These are phyloP conservation scores for Glaciozyma martinii DNA, from an alignment of 768 basidiomycete species.

Conservation along the genomic window DNA sequence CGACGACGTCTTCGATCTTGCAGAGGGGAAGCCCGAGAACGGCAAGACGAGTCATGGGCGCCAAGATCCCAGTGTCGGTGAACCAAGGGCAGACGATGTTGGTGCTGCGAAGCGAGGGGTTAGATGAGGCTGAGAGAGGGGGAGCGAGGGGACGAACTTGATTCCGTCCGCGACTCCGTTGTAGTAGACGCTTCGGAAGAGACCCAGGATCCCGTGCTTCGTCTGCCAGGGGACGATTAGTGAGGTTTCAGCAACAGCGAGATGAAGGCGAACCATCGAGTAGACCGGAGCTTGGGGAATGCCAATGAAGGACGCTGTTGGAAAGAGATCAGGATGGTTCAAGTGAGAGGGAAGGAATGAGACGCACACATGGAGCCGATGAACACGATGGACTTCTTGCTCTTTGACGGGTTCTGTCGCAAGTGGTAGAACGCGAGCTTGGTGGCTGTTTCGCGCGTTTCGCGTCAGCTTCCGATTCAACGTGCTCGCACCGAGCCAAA, in stretches of 20 bases:
- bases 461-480: no score
- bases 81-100: slow-evolving; percentile 1
- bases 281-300: background rate
- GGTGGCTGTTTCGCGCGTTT: no score
- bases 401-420: no score
- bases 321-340: no score
- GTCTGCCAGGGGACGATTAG: background rate
- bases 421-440: no score
- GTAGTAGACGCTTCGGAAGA: background rate
- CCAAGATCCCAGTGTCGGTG: background rate
- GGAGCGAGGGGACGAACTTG: background rate
- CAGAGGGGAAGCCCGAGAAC: background rate
- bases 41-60: background rate
- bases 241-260: background rate
- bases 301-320: background rate
- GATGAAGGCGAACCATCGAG: background rate
- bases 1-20: background rate
- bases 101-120: background rate
- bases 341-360: no score
- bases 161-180: background rate
- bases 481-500: no score
- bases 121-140: background rate
- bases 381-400: no score
- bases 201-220: background rate
- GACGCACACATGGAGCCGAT: no score